phyloP scores from a whole-genome alignment of 2,329 filamentous ascomycete genomes.

The Penicillium thymicola region DNA sequence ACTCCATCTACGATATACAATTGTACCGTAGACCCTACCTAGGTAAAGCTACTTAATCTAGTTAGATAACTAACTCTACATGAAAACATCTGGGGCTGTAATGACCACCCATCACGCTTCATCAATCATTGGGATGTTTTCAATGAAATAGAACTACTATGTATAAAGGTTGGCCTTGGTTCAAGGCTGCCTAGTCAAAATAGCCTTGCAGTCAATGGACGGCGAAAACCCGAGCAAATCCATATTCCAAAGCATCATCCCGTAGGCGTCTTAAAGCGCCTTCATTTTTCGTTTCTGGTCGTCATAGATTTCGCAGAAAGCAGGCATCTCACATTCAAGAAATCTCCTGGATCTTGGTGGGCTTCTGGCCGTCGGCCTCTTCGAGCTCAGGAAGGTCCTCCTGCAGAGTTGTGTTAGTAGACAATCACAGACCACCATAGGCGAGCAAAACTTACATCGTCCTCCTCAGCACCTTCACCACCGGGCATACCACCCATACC shows the following conservation, averaged over 20 bases:
- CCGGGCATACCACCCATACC: constrained; percentile 28
- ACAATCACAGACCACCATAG: background rate
- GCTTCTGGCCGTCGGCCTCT: constrained; percentile 38
- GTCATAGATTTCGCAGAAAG: constrained; percentile 22
- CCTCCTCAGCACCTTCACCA: constrained; percentile 35
- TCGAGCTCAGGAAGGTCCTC: constrained; percentile 80
- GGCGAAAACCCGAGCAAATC: constrained; percentile 4
- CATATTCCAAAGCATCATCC: constrained; percentile 12
- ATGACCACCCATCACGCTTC: constrained; percentile 5
- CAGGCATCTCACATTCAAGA: constrained; percentile 24
- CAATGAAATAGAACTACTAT: constrained; percentile 2
- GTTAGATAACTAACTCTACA: background rate
- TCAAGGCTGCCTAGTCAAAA: background rate
- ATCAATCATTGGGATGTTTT: constrained; percentile 11
- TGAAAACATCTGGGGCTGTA: background rate
- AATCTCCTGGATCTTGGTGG: constrained; percentile 38
- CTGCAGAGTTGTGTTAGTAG: constrained; percentile 40
- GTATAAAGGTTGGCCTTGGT: background rate
- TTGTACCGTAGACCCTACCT: background rate
- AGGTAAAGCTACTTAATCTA: background rate
- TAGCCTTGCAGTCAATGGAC: background rate
- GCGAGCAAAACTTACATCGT: constrained; percentile 53
- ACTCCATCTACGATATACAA: background rate
- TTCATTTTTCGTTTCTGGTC: constrained; percentile 26
- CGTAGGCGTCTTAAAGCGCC: constrained; percentile 14